Base-by-base conservation (phyloP, 1,284 basidiomycete genomes). In the Pseudozyma flocculosa region DNA sequence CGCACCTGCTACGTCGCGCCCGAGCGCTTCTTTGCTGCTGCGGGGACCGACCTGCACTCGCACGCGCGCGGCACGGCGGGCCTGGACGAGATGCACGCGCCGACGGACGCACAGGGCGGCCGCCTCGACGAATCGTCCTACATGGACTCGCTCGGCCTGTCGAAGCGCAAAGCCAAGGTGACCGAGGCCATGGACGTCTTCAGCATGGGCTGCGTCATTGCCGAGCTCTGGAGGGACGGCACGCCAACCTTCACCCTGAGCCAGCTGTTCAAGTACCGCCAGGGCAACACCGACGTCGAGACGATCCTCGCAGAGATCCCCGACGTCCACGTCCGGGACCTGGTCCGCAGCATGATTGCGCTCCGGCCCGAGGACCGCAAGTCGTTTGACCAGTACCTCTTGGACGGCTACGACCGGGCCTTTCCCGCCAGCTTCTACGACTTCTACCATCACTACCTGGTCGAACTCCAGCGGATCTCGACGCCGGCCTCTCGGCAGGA, bases 151-250 rank as follows among this genome's bases (percentile, higher is more conserved):
- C 54, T 73, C 10, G 69, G 73, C 3, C 50, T 72, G 4, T 71
- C 65, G 19, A 83, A 83, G 68, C 78, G 83, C 23, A 88, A 93
- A 58, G 88, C 87, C 5, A 87, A 84, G 66, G 87, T 98, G 21
- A 92, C 90, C 0, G 92, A 99, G 79, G 84, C 89, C 3, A 98
- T 99, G 95, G 95, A 99, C 77, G 90, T 94, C 46, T 99, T 98
- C 75, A 92, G 92, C 57, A 85, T 87, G 0, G 95, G 95, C 29
- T 98, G 94, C 78, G 93, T 97, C 17, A 85, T 98, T 30, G 91
- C 93, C 1, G 95, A 99, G 79, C 83, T 98, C 56, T 98, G 95
- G 82, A 83, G 93, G 39, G 95, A 99, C 75, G 95, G 95, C 0
- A 86, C 89, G 0, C 90, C 90, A 1, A 84, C 95, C 36, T 98